Evolutionary conservation across 2,329 filamentous ascomycete genomes (phyloP).

Genomic region (Graphiopsis chlorocephala): DNA sequence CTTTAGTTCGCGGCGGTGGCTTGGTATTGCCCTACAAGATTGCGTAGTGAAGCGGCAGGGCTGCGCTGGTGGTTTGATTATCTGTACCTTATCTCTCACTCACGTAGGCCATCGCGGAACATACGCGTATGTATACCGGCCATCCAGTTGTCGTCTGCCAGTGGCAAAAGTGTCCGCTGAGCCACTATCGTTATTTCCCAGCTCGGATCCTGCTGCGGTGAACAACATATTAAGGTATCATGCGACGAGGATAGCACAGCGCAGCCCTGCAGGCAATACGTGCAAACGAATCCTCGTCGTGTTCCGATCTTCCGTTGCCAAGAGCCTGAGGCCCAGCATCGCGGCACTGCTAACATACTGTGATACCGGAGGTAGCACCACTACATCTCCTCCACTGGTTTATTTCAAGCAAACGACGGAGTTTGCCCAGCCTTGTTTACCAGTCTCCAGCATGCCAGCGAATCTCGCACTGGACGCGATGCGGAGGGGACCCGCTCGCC

Average conservation of each 20-base stretch:
- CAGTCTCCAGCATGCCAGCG: not conserved
- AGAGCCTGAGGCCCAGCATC: not conserved
- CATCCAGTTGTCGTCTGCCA: not conserved
- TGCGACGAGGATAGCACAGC: not conserved
- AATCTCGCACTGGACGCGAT: not conserved
- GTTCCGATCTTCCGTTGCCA: not conserved
- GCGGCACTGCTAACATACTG: not conserved
- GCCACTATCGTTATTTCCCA: not conserved
- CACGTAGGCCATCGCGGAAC: not conserved
- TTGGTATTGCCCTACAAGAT: slow-evolving; percentile 9
- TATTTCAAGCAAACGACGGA: not conserved
- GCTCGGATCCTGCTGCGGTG: not conserved
- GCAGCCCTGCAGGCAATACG: not conserved
- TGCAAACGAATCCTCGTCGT: not conserved
- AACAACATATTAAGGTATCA: not conserved
- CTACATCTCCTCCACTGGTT: not conserved
- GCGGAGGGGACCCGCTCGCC: not conserved
- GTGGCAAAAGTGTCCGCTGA: not conserved
- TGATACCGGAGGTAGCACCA: not conserved
- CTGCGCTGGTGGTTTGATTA: not conserved
- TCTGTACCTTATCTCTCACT: not conserved
- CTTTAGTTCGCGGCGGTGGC: slow-evolving; percentile 1
- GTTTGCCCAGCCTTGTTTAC: not conserved
- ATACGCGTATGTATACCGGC: not conserved
- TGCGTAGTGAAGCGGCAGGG: not conserved